Evolutionary conservation across 2,329 filamentous ascomycete species (phyloP).

Genomic region (Fusarium heterosporum): DNA sequence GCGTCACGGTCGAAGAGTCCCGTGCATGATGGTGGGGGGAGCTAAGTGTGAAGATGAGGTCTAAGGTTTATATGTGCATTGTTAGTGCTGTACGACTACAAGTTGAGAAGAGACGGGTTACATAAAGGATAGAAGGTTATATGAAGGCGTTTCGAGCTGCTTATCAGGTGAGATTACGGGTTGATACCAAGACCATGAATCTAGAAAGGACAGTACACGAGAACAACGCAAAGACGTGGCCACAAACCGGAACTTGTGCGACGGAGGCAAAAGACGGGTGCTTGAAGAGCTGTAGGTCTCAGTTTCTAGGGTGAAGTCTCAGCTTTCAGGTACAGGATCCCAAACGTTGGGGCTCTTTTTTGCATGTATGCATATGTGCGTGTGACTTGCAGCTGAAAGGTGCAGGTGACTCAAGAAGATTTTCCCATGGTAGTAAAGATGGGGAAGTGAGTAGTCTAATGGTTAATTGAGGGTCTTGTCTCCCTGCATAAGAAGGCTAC

Average conservation of each 20-base stretch:
- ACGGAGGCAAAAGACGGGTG: not conserved
- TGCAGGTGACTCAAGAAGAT: constrained; percentile 5
- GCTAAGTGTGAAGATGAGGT: constrained; percentile 23
- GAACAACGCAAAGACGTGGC: constrained; percentile 5
- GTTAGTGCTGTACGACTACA: constrained; percentile 18
- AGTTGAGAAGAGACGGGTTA: constrained; percentile 11
- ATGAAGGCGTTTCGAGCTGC: constrained; percentile 18
- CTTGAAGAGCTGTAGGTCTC: constrained; percentile 32
- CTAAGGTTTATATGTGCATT: constrained; percentile 1
- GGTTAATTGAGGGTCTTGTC: constrained; percentile 8
- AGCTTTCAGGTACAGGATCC: constrained; percentile 7
- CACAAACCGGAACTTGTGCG: not conserved
- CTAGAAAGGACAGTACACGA: constrained; percentile 6
- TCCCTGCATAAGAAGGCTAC: constrained; percentile 30
- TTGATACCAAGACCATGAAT: constrained; percentile 15
- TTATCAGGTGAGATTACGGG: not conserved
- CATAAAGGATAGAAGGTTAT: constrained; percentile 34
- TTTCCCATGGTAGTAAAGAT: constrained; percentile 13
- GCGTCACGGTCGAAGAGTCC: constrained; percentile 48
- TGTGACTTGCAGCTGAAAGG: constrained; percentile 14
- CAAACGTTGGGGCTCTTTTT: constrained; percentile 8
- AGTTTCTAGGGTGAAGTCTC: constrained; percentile 31
- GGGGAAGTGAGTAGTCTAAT: constrained; percentile 15
- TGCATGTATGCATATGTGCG: not conserved
- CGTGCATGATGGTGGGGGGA: constrained; percentile 27